phyloP scores from a whole-genome alignment of 768 basidiomycete species.

The Sporobolomyces roseus region DNA sequence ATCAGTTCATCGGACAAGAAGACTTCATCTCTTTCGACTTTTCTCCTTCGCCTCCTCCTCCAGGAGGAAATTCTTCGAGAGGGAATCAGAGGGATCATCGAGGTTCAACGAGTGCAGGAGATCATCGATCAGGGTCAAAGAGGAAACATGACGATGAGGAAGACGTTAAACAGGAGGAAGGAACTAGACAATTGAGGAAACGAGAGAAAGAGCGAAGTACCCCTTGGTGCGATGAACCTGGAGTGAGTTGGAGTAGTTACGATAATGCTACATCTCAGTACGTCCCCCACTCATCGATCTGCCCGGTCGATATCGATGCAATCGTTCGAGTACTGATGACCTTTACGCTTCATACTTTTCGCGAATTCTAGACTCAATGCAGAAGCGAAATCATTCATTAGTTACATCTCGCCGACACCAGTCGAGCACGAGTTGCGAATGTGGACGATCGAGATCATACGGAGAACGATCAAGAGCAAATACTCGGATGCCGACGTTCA shows the following conservation, averaged over 20 bases:
- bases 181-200: constrained; percentile 20
- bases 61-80: too few species aligned
- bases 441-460: constrained; percentile 66
- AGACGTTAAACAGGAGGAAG: constrained; percentile 24
- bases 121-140: too few species aligned
- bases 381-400: constrained; percentile 78
- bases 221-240: constrained; percentile 39
- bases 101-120: too few species aligned
- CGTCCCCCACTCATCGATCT: not conserved
- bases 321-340: too few species aligned
- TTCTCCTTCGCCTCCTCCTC: too few species aligned
- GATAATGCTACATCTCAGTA: constrained; percentile 24
- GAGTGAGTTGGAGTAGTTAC: constrained; percentile 33
- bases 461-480: constrained; percentile 58
- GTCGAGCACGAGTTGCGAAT: constrained; percentile 80
- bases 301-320: too few species aligned
- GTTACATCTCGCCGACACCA: constrained; percentile 80
- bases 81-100: not conserved
- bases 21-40: constrained; percentile 44
- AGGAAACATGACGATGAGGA: constrained; percentile 24
- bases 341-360: too few species aligned
- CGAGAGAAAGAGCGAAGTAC: constrained; percentile 31
- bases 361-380: constrained; percentile 73
- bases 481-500: constrained; percentile 77
- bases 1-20: constrained; percentile 40